Base-by-base conservation (phyloP, 2,329 filamentous ascomycete genomes). In the Sphaerostilbella broomeana region DNA sequence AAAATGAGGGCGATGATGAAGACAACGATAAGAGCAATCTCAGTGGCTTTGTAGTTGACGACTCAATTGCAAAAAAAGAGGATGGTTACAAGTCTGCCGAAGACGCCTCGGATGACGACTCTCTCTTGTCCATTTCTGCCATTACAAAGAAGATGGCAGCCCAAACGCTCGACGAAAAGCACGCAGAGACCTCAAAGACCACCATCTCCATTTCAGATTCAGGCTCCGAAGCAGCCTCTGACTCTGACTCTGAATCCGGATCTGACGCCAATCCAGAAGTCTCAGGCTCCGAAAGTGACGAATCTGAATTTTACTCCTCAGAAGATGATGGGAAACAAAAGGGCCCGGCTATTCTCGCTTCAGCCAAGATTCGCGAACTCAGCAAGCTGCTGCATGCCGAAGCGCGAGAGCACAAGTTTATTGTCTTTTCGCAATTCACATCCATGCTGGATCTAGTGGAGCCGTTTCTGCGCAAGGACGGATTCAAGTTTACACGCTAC, bases 401-500 rank as follows among this genome's bases (percentile, higher is more conserved):
- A 61, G 80, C 81, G 0, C 68, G 73, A 2, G 72, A 87, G 44
- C 86, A 95, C 72, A 98, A 98, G 59, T 94, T 95, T 57, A 98
- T 98, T 54, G 88, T 98, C 47, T 98, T 98, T 64, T 95, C 88
- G 2, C 87, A 97, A 54, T 98, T 98, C 64, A 98, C 92, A 0
- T 92, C 87, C 1, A 98, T 98, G 92, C 79, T 98, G 31, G 86
- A 97, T 65, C 79, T 97, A 19, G 81, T 98, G 47, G 88, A 97
- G 58, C 92, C 92, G 2, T 95, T 97, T 63, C 71, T 98, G 44
- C 72, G 74, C 31, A 73, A 79, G 34, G 79, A 83, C 11, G 77
- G 79, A 11, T 82, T 95, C 60, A 75, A 74, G 45, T 94, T 84
- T 57, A 86, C 86, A 12, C 84, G 92, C 39, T 98, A 98, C 62